These are phyloP conservation scores for Didymella pinodella DNA, from an alignment of 2,329 filamentous ascomycete genomes.

Conservation along the genomic window DNA sequence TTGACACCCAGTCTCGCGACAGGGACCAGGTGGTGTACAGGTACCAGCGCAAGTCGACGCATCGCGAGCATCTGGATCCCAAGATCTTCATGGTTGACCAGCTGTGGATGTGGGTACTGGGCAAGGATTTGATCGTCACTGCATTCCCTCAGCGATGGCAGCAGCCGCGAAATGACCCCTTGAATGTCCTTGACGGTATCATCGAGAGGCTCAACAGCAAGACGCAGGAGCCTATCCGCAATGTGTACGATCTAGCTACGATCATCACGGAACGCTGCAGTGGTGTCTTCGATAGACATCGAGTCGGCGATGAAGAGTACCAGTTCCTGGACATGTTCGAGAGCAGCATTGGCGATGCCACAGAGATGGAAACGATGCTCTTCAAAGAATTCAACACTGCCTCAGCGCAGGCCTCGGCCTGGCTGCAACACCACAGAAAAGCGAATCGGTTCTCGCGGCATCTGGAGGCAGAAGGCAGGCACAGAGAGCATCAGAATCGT, in stretches of 20 bases:
- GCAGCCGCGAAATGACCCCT: conserved; percentile 67
- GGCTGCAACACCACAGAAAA: conserved; percentile 61
- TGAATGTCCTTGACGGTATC: conserved; percentile 69
- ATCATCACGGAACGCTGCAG: conserved; percentile 68
- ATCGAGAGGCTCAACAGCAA: conserved; percentile 73
- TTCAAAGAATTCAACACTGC: conserved; percentile 68
- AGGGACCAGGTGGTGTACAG: conserved; percentile 71
- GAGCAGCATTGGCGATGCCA: conserved; percentile 63
- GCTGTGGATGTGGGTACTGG: conserved; percentile 70
- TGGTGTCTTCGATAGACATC: conserved; percentile 67
- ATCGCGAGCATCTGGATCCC: conserved; percentile 54
- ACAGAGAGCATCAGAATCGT: conserved; percentile 42
- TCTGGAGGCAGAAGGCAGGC: conserved; percentile 46
- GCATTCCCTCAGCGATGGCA: conserved; percentile 67
- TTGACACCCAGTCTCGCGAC: conserved; percentile 67
- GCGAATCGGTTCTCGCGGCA: conserved; percentile 48
- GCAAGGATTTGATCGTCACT: conserved; percentile 66
- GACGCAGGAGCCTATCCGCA: conserved; percentile 65
- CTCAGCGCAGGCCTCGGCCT: conserved; percentile 63
- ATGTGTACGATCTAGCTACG: conserved; percentile 69
- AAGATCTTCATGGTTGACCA: conserved; percentile 76
- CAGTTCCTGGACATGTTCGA: conserved; percentile 75
- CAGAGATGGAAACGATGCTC: conserved; percentile 62
- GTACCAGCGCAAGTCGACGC: conserved; percentile 56
- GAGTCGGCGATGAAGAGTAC: conserved; percentile 65